Conservation (phyloP, 108 stramenopile genomes). For the Epipyxis sp. region DNA sequence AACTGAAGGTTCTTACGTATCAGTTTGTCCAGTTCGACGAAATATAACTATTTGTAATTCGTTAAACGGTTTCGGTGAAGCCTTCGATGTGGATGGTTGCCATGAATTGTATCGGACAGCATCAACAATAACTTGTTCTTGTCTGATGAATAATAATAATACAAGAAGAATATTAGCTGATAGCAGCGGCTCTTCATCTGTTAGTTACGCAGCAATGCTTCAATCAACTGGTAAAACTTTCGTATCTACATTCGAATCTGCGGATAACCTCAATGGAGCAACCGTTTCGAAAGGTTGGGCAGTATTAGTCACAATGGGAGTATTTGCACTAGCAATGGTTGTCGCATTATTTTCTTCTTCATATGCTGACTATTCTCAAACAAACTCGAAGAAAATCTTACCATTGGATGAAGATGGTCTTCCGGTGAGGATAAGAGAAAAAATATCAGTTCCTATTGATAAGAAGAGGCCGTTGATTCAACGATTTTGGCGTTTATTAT, state of each 20-base stretch:
- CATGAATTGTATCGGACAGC: neutral
- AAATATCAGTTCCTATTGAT: too few relatives aligned
- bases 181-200: neutral
- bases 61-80: neutral
- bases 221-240: neutral
- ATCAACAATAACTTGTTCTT: neutral
- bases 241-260: neutral
- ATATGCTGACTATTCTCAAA: neutral
- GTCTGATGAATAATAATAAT: neutral
- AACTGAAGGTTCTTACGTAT: neutral
- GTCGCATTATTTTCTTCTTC: neutral
- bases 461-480: neutral
- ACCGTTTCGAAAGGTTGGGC: neutral
- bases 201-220: neutral
- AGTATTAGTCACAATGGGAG: neutral
- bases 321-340: neutral
- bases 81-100: neutral
- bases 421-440: too few relatives aligned
- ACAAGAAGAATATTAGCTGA: neutral
- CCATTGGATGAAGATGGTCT: neutral
- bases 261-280: neutral
- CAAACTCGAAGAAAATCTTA: neutral
- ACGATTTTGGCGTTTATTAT: neutral
- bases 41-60: neutral
- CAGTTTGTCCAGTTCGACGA: neutral